These are phyloP conservation scores for Pugionium cornutum DNA, from an alignment of 345 rosid species.

Conservation along the genomic window DNA sequence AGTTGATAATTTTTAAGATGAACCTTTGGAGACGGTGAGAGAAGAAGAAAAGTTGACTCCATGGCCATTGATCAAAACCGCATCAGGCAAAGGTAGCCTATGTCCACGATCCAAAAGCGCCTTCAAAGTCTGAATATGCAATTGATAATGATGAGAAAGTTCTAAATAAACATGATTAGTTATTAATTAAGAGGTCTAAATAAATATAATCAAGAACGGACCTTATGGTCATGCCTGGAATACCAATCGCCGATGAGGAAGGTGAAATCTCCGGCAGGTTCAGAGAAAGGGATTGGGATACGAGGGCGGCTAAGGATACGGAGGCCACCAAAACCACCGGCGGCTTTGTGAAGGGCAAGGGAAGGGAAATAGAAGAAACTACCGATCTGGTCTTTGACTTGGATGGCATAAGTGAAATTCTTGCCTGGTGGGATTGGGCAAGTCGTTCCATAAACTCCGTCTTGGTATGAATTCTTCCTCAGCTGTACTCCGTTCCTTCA, in stretches of 20 bases:
- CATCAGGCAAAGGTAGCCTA: conserved; percentile 62
- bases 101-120: conserved; percentile 62
- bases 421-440: conserved; percentile 94
- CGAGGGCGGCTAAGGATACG: conserved; percentile 73
- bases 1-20: neutral
- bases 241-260: conserved; percentile 89
- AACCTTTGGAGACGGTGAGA: conserved; percentile 67
- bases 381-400: conserved; percentile 68
- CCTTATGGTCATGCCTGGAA: conserved; percentile 59
- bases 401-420: conserved; percentile 81
- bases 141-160: neutral
- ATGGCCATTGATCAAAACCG: conserved; percentile 73
- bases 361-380: conserved; percentile 68
- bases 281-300: conserved; percentile 86
- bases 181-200: neutral
- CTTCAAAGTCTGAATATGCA: conserved; percentile 50
- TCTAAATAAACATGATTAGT: neutral
- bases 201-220: conserved; percentile 20
- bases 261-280: conserved; percentile 78
- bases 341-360: conserved; percentile 86
- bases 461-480: conserved; percentile 82
- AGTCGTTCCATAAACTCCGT: conserved; percentile 93
- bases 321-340: conserved; percentile 85
- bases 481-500: conserved; percentile 88
- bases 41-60: conserved; percentile 55